Evolutionary conservation across 192 early-diverging fungal genomes (phyloP).

Genomic region (Gamsiella multidivaricata): DNA sequence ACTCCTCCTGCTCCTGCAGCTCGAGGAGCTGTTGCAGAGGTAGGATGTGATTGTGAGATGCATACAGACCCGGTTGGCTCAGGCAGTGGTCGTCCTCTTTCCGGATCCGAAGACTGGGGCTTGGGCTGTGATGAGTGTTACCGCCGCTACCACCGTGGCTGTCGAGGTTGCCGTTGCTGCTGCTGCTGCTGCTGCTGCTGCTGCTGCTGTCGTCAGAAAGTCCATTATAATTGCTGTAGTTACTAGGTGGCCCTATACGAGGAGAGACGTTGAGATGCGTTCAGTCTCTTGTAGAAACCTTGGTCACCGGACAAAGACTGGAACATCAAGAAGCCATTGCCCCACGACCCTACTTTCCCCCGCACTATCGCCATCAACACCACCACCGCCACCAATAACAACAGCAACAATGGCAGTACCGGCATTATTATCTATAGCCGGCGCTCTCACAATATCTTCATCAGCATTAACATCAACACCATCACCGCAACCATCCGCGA

Average conservation of each 20-base stretch:
- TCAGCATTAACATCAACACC: not conserved
- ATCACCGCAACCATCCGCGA: not conserved
- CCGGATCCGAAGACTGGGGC: not conserved
- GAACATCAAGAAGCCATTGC: constrained; percentile 25
- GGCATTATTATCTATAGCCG: too few species aligned
- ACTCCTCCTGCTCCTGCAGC: constrained; percentile 32
- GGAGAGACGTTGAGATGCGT: constrained; percentile 30
- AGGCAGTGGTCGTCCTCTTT: constrained; percentile 31
- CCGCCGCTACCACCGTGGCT: constrained; percentile 3
- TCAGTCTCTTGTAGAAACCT: constrained; percentile 49
- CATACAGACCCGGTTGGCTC: constrained; percentile 40
- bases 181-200: not conserved
- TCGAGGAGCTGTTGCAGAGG: constrained; percentile 30
- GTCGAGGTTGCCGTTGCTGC: not conserved
- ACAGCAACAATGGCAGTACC: too few species aligned
- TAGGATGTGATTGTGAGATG: constrained; percentile 49
- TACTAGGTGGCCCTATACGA: constrained; percentile 44
- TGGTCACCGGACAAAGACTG: constrained; percentile 38
- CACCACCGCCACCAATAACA: not conserved
- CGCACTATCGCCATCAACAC: not conserved
- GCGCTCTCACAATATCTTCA: too few species aligned
- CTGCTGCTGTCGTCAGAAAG: not conserved
- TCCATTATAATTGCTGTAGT: constrained; percentile 13
- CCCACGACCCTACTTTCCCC: not conserved
- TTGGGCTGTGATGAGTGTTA: not conserved